Conservation (phyloP, 768 basidiomycete genomes). For the Suillus cothurnatus region DNA sequence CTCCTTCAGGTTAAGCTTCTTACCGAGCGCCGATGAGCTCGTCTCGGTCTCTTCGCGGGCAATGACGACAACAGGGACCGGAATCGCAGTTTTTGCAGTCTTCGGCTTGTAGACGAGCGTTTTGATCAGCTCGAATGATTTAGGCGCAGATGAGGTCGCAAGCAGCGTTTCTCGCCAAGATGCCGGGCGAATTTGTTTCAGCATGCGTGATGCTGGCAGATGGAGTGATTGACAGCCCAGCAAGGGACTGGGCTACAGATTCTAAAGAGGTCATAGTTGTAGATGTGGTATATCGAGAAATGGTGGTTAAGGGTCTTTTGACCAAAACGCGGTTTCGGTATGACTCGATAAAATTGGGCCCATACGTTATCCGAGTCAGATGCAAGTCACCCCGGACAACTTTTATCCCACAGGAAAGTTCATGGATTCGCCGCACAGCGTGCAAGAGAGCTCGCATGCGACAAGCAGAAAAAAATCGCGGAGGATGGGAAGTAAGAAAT, state of each 20-base stretch:
- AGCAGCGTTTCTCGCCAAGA: conserved; percentile 78
- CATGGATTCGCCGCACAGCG: conserved; percentile 29
- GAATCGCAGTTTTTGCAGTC: conserved; percentile 85
- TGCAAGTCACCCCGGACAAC: conserved; percentile 12
- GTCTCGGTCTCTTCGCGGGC: conserved; percentile 86
- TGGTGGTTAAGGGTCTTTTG: conserved; percentile 17
- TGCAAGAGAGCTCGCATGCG: conserved; percentile 31
- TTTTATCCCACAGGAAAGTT: conserved; percentile 19
- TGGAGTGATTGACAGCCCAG: conserved; percentile 57
- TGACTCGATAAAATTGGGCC: conserved; percentile 28
- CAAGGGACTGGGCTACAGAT: conserved; percentile 42
- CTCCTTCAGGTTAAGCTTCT: conserved; percentile 84
- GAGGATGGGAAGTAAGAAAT: conserved; percentile 10
- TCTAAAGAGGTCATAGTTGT: conserved; percentile 39
- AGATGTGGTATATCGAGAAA: conserved; percentile 16
- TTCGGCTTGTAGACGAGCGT: conserved; percentile 96
- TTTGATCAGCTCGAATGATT: conserved; percentile 74
- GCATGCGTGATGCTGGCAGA: conserved; percentile 55
- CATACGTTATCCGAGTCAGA: conserved; percentile 23
- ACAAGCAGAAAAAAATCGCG: conserved; percentile 13
- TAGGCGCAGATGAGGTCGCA: conserved; percentile 50
- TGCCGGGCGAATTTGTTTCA: conserved; percentile 65
- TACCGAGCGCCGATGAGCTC: conserved; percentile 73
- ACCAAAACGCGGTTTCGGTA: conserved; percentile 18
- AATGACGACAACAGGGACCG: conserved; percentile 86